Conservation (phyloP, 805 yeast species). For the Wickerhamiella spandovensis region DNA sequence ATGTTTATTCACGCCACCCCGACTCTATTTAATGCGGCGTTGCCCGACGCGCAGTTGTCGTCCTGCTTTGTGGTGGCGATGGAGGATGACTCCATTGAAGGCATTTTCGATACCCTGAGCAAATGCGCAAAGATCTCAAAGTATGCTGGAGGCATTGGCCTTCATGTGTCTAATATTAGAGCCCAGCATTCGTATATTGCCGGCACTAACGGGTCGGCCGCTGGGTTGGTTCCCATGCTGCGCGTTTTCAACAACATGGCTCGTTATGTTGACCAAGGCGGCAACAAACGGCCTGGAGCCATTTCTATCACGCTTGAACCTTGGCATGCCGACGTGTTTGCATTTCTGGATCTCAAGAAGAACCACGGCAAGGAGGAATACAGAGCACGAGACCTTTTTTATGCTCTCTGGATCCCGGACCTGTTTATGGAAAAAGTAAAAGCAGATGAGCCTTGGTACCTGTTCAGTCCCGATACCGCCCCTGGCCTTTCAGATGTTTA, state of each 20-base stretch:
- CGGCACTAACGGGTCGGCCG: slow-evolving; percentile 76
- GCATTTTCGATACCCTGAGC: slow-evolving; percentile 76
- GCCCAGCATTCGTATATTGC: slow-evolving; percentile 72
- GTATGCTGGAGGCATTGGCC: slow-evolving; percentile 87
- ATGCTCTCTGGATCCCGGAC: slow-evolving; percentile 89
- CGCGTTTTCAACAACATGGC: slow-evolving; percentile 90
- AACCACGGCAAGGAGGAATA: slow-evolving; percentile 90
- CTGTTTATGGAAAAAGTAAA: slow-evolving; percentile 81
- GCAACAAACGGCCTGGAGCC: slow-evolving; percentile 93
- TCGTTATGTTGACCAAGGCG: slow-evolving; percentile 92
- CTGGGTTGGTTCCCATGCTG: slow-evolving; percentile 85
- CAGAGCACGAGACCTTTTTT: slow-evolving; percentile 82
- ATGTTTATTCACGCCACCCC: slow-evolving; percentile 91
- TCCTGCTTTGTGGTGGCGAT: slow-evolving; percentile 83
- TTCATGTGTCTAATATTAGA: slow-evolving; percentile 75
- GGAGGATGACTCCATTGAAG: slow-evolving; percentile 87
- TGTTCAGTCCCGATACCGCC: slow-evolving; percentile 75
- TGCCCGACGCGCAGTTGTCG: slow-evolving; percentile 64
- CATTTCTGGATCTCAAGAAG: slow-evolving; percentile 67
- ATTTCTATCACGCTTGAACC: slow-evolving; percentile 87
- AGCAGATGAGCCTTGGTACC: slow-evolving; percentile 61
- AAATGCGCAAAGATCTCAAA: slow-evolving; percentile 81
- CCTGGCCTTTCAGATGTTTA: slow-evolving; percentile 69
- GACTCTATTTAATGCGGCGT: slow-evolving; percentile 82
- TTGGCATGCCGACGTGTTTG: slow-evolving; percentile 87